Evolutionary conservation across 2,329 filamentous ascomycete species (phyloP).

Genomic region (Fusarium praegraminearum): DNA sequence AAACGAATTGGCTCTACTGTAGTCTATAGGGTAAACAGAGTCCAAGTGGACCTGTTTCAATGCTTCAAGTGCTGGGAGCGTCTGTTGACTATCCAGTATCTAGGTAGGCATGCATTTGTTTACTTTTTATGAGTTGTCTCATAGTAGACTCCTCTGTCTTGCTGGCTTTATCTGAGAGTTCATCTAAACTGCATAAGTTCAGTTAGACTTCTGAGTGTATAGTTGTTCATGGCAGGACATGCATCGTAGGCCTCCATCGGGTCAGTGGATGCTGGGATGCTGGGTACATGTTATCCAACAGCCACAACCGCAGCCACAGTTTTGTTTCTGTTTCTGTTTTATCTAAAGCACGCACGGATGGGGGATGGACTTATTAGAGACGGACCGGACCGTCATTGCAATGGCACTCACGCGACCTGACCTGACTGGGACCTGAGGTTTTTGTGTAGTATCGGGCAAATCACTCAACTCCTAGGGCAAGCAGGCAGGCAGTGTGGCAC

Average conservation of each 20-base stretch:
- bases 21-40: background rate
- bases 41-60: background rate
- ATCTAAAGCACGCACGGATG: conserved; percentile 16
- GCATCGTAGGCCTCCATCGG: background rate
- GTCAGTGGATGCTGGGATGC: background rate
- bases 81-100: background rate
- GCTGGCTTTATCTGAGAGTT: background rate
- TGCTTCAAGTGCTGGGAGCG: background rate
- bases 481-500: conserved; percentile 20
- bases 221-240: no score
- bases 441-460: conserved; percentile 22
- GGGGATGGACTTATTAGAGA: conserved; percentile 14
- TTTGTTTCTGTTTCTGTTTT: background rate
- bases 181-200: background rate
- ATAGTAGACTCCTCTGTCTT: background rate
- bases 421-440: conserved; percentile 1
- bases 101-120: background rate
- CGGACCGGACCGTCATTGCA: conserved; percentile 33
- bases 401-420: conserved; percentile 36
- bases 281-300: background rate
- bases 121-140: background rate
- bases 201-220: background rate
- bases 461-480: conserved; percentile 1
- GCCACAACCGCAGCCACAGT: conserved; percentile 27
- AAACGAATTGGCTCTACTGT: background rate